Evolutionary conservation across 345 rosid species (phyloP), one percentile per base, ranked within the genome.

Genomic region (Clausena lansium): DNA sequence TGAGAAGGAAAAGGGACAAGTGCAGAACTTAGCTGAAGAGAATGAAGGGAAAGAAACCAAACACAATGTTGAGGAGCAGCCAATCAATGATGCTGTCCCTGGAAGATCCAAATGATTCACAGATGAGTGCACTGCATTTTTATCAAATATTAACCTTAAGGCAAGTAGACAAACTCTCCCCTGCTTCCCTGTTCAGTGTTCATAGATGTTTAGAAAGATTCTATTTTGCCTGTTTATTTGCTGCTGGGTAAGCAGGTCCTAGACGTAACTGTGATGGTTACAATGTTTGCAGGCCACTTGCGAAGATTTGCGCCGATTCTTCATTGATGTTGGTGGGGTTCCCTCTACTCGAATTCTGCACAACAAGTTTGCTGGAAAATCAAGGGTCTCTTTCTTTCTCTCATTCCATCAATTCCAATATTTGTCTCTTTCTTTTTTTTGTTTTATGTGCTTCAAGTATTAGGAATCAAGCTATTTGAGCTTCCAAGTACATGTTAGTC

Each of bases 101-200:
- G 83, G 81, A 73, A 91, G 86, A 88, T 66, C 79, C 2, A 92
- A 86, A 84, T 79, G 78, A 74, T 93, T 88, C 80, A 89, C 85
- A 28, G 99, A 95, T 36, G 89, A 90, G 78, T 93, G 97, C 84
- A 95, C 98, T 85, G 92, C 89, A 81, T 93, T 95, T 82, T 25
- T 95, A 70, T 91, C 97, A 30, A 93, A 95, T 83, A 80, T 95
- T 74, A 79, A 83, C 84, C 78, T 83, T 17, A 87, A 86, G 94
- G 98, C 84, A 81, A 86, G 86, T 83, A 58, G 76, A 67, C 4
- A 32, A 47, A 54, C 67, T 70, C 61, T 39, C 36, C 52, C 38
- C 61, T 75, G 70, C 50, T 70, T 76, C 69, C 70, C 67, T 54
- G 17, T 45, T 45, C 17, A 13, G 15, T 67, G 63, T 55, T 25